Evolutionary conservation across 306 rosid genomes (phyloP).

Genomic region (Fragaria nilgerrensis): DNA sequence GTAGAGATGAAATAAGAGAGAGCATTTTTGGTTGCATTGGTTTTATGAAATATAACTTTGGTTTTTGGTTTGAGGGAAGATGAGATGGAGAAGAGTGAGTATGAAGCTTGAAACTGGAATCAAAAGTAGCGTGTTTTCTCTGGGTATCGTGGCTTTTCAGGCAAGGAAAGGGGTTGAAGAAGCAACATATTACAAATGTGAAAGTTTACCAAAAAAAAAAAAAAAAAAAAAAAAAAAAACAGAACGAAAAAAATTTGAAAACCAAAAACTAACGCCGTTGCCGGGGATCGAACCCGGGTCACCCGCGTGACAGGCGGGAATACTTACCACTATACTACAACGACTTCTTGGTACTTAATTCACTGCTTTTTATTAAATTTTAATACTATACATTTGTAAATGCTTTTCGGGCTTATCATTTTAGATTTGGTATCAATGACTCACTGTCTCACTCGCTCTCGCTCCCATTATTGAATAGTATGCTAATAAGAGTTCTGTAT

Average conservation of each 20-base stretch:
- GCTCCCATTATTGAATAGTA: no score
- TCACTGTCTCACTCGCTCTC: no score
- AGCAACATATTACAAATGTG: neutral
- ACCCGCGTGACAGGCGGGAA: no score
- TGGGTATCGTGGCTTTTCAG: conserved; percentile 16
- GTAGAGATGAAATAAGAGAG: neutral
- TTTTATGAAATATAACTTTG: neutral
- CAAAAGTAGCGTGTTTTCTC: conserved; percentile 18
- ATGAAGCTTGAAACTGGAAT: conserved; percentile 25
- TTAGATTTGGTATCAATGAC: no score
- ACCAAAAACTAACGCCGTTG: conserved; percentile 37
- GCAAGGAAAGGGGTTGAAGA: conserved; percentile 12
- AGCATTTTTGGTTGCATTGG: neutral
- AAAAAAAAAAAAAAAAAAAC: no score
- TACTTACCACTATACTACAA: conserved; percentile 57
- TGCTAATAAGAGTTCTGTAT: no score
- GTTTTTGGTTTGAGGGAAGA: conserved; percentile 17
- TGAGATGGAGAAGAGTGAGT: conserved; percentile 20
- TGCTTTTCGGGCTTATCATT: no score
- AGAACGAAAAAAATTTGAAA: accelerated
- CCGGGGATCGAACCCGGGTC: conserved; percentile 45
- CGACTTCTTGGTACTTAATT: neutral
- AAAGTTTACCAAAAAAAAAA: no score
- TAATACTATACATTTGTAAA: no score
- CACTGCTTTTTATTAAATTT: no score